These are phyloP conservation scores for Calocybe cyanea DNA, from an alignment of 768 basidiomycete species.

Conservation along the genomic window DNA sequence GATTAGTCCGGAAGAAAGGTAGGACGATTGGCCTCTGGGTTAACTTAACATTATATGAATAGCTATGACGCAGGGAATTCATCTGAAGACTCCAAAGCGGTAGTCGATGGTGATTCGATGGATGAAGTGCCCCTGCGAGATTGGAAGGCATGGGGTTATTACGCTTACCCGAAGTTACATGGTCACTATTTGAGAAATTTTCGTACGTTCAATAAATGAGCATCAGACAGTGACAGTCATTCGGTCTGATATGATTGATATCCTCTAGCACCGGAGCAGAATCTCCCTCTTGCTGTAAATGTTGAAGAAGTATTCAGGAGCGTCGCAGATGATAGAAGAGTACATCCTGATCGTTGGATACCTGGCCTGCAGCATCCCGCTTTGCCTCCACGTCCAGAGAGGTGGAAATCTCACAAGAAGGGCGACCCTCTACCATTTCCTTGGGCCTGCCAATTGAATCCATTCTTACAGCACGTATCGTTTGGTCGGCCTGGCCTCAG, in stretches of 20 bases:
- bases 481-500: slow-evolving; percentile 38
- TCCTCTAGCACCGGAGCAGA: slow-evolving; percentile 18
- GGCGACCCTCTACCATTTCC: slow-evolving; percentile 40
- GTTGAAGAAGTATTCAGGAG: slow-evolving; percentile 29
- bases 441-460: slow-evolving; percentile 52
- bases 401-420: slow-evolving; percentile 40
- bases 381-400: slow-evolving; percentile 44
- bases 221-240: background rate
- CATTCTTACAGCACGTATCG: slow-evolving; percentile 44
- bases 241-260: background rate
- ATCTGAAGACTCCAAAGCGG: background rate
- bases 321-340: slow-evolving; percentile 23
- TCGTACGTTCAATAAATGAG: slow-evolving; percentile 26
- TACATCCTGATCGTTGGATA: slow-evolving; percentile 46
- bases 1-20: slow-evolving; percentile 11
- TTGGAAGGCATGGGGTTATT: slow-evolving; percentile 56
- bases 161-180: slow-evolving; percentile 43
- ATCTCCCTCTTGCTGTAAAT: slow-evolving; percentile 19
- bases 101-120: background rate
- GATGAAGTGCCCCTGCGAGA: slow-evolving; percentile 21
- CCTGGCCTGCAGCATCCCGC: slow-evolving; percentile 42
- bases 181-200: slow-evolving; percentile 37
- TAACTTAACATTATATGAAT: background rate
- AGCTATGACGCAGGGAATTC: background rate
- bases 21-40: background rate